Percentiles rank a stretch among this genome's conserved stretches.
Evolutionary conservation across 305 asterid species (phyloP).

Genomic region (Fraxinus sp.): DNA sequence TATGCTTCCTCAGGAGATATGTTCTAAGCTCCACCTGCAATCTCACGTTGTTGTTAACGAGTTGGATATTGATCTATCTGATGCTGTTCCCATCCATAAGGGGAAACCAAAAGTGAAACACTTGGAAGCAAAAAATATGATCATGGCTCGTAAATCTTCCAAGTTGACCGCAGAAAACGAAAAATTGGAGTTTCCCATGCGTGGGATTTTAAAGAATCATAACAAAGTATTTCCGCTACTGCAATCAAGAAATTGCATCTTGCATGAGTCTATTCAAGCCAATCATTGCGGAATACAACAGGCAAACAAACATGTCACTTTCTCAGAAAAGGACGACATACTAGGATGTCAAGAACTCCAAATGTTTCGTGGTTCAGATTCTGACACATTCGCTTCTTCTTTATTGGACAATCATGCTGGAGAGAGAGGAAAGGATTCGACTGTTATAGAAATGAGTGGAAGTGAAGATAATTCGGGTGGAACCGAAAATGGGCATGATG

Average conservation of each 20-base stretch:
- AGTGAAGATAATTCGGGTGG: constrained; percentile 14
- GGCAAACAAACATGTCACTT: constrained; percentile 37
- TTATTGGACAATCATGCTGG: background rate
- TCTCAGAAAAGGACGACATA: constrained; percentile 41
- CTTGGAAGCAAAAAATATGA: constrained; percentile 30
- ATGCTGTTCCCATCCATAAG: constrained; percentile 22
- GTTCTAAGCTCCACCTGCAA: constrained; percentile 33
- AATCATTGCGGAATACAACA: constrained; percentile 14
- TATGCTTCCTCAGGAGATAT: constrained; percentile 41
- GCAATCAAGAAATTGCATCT: constrained; percentile 25
- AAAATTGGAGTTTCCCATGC: constrained; percentile 28
- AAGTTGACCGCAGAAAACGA: constrained; percentile 31
- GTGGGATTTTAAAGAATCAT: constrained; percentile 38
- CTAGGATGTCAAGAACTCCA: constrained; percentile 26
- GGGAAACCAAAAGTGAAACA: constrained; percentile 32
- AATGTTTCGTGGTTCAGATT: constrained; percentile 9
- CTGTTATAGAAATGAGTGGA: constrained; percentile 30
- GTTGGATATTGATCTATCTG: constrained; percentile 18
- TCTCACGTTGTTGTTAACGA: constrained; percentile 37
- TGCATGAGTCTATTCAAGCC: constrained; percentile 24
- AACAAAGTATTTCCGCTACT: constrained; percentile 20
- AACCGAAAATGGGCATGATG: constrained; percentile 31
- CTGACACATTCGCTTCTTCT: constrained; percentile 5
- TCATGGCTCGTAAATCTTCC: constrained; percentile 23
- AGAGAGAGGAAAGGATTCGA: constrained; percentile 22